These are phyloP conservation scores for Hypoxylon sp. DNA, from an alignment of 2,329 filamentous ascomycete genomes.

Conservation along the genomic window DNA sequence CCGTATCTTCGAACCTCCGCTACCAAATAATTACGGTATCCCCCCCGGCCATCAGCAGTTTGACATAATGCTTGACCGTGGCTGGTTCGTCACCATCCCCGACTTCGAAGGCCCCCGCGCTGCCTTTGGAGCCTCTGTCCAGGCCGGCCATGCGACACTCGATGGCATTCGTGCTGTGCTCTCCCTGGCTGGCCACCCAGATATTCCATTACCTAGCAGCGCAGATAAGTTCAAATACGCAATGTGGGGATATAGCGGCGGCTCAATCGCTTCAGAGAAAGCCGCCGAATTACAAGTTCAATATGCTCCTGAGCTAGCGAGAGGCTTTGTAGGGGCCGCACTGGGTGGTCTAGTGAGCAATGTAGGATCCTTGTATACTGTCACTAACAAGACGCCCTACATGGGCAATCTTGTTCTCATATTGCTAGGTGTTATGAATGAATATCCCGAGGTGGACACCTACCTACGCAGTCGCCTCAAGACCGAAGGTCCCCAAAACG, in stretches of 20 bases:
- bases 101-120: constrained; percentile 63
- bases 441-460: constrained; percentile 50
- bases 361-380: constrained; percentile 42
- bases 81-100: constrained; percentile 64
- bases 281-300: constrained; percentile 66
- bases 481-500: constrained; percentile 47
- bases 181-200: constrained; percentile 6
- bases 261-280: constrained; percentile 66
- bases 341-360: constrained; percentile 57
- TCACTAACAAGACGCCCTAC: constrained; percentile 27
- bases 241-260: constrained; percentile 71
- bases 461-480: constrained; percentile 49
- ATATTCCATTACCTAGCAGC: too few species aligned
- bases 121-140: constrained; percentile 34
- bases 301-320: constrained; percentile 67
- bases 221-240: constrained; percentile 53
- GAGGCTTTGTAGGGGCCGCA: constrained; percentile 5
- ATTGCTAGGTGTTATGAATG: constrained; percentile 50
- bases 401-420: constrained; percentile 53
- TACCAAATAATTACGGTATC: constrained; percentile 14
- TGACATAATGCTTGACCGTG: constrained; percentile 57
- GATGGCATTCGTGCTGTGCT: constrained; percentile 41
- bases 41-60: constrained; percentile 42
- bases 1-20: too few species aligned
- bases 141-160: constrained; percentile 42